Evolutionary conservation across 2,329 filamentous ascomycete genomes (phyloP).

Genomic region (Endoconidiophora polonica): DNA sequence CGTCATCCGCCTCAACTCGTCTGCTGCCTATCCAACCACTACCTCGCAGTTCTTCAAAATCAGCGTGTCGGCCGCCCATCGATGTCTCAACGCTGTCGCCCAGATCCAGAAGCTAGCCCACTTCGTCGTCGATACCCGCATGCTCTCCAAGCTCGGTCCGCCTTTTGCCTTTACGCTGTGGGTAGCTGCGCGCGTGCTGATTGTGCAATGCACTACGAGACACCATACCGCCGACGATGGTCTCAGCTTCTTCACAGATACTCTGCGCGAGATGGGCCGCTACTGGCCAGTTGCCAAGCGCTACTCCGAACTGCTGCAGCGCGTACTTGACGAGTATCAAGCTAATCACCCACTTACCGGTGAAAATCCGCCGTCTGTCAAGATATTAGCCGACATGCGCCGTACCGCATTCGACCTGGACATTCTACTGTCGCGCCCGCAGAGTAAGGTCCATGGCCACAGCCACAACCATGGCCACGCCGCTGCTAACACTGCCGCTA

Average conservation of each 20-base stretch:
- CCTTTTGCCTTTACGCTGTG: conserved; percentile 86
- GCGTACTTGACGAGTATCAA: conserved; percentile 72
- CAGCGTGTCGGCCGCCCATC: conserved; percentile 68
- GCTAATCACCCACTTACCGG: conserved; percentile 62
- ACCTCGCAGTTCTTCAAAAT: conserved; percentile 78
- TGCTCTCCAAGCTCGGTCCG: conserved; percentile 68
- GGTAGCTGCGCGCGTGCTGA: conserved; percentile 73
- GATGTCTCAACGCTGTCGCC: conserved; percentile 69
- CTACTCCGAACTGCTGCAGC: conserved; percentile 62
- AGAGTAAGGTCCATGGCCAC: conserved; percentile 18
- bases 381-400: conserved; percentile 81
- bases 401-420: conserved; percentile 81
- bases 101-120: conserved; percentile 64
- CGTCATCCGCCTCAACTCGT: conserved; percentile 79
- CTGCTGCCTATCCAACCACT: conserved; percentile 80
- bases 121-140: conserved; percentile 57
- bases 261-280: conserved; percentile 60
- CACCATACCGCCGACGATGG: conserved; percentile 68
- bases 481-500: conserved; percentile 20
- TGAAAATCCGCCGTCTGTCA: conserved; percentile 65
- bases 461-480: background rate
- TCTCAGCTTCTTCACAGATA: conserved; percentile 68
- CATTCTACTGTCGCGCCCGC: conserved; percentile 73
- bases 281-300: conserved; percentile 76
- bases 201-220: conserved; percentile 82